phyloP scores from a whole-genome alignment of 2,329 filamentous ascomycete species.

The Hirsutella minnesotensis region DNA sequence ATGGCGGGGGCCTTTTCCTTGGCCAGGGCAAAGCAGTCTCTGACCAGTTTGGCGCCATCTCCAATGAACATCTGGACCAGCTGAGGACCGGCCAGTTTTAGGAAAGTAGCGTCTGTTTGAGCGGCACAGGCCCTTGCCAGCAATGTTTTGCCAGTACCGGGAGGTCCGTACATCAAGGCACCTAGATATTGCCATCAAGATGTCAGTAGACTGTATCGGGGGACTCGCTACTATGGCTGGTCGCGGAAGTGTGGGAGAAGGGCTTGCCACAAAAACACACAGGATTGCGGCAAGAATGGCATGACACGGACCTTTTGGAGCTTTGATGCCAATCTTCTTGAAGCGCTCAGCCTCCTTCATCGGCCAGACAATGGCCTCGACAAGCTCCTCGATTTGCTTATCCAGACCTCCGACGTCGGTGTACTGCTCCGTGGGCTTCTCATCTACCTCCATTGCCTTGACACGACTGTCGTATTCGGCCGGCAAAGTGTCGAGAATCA shows the following conservation, averaged over 20 bases:
- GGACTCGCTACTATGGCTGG: no score
- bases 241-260: neutral
- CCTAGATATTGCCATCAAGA: conserved; percentile 36
- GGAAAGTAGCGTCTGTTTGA: conserved; percentile 95
- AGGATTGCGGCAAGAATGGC: neutral
- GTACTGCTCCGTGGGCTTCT: conserved; percentile 99
- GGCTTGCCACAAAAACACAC: neutral
- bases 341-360: conserved; percentile 99
- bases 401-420: conserved; percentile 93
- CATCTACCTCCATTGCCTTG: conserved; percentile 99
- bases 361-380: conserved; percentile 97
- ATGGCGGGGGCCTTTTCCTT: conserved; percentile 99
- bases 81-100: conserved; percentile 95
- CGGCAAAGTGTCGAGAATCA: conserved; percentile 90
- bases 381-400: conserved; percentile 98
- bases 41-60: conserved; percentile 93
- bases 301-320: conserved; percentile 68
- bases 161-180: conserved; percentile 94
- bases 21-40: conserved; percentile 92
- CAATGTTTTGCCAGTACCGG: conserved; percentile 82
- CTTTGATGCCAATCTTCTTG: conserved; percentile 99
- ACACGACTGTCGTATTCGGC: conserved; percentile 98
- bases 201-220: neutral
- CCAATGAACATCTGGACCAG: conserved; percentile 99
- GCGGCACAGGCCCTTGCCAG: conserved; percentile 92